Evolutionary conservation across 768 basidiomycete genomes (phyloP), one percentile per base, ranked within the genome.

Genomic region (Amanita pseudoporphyria): DNA sequence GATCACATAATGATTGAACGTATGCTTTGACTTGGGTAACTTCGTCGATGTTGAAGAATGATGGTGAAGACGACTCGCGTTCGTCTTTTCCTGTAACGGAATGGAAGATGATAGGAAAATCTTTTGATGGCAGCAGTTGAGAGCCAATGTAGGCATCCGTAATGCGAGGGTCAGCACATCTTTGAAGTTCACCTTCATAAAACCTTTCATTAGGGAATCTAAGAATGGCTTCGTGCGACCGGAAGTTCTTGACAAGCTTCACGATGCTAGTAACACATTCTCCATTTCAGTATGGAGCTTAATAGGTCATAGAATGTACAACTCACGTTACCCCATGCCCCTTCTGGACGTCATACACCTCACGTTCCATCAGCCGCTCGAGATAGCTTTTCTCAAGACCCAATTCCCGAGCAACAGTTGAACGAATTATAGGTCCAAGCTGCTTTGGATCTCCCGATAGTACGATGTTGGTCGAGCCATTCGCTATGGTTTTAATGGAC

Each of bases 391-490:
- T 69, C 52, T 76, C 76, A 3, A 86, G 60, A 0, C 79, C 81
- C 3, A 86, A 65, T 30, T 69, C 67, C 14, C 72, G 66, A 1
- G 82, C 83, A 35, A 82, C 67, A 2, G 54, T 53, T 0, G 82
- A 84, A 1, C 76, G 71, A 44, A 86, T 74, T 50, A 85, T 77
- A 0, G 84, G 84, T 0, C 84, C 82, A 7, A 86, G 68, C 56
- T 86, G 84, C 62, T 80, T 82, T 0, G 78, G 83, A 56, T 87
- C 84, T 0, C 84, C 84, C 1, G 81, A 76, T 0, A 87, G 66
- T 3, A 86, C 60, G 19, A 86, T 62, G 41, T 77, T 81, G 0
- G 83, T 86, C 0, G 56, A 48, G 3, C 59, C 60, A 47, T 74
- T 68, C 0, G 79, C 76, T 61, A 83, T 69, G 1, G 76, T 78